A percentile compares a stretch with the other conserved stretches of the same genome.
Conservation (phyloP, 495 filamentous ascomycete species). For the Daldinia caldariorum region DNA sequence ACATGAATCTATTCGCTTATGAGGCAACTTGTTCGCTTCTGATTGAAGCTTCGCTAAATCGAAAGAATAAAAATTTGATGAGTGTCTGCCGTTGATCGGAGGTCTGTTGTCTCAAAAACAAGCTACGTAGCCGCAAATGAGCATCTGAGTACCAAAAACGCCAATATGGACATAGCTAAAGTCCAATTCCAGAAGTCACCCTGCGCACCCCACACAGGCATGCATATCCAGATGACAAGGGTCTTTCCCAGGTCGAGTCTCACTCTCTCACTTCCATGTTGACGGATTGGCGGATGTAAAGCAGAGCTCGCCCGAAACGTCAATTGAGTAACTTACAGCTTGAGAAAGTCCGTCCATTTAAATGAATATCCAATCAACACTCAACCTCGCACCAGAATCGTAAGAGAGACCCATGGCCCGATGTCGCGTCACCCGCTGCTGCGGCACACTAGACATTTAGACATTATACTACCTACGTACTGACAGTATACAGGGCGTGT, state of each 20-base stretch:
- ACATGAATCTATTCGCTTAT: conserved; percentile 33
- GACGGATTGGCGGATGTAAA: conserved; percentile 39
- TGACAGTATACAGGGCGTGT: neutral
- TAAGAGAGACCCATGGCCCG: conserved; percentile 35
- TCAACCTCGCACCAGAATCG: conserved; percentile 20
- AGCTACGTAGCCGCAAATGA: conserved; percentile 41
- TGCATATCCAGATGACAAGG: conserved; percentile 46
- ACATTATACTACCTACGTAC: conserved; percentile 2
- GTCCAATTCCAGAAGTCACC: conserved; percentile 39
- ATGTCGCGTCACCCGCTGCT: conserved; percentile 41
- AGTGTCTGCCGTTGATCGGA: conserved; percentile 39
- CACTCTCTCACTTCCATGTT: conserved; percentile 25
- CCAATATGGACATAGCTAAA: conserved; percentile 19
- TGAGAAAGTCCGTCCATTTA: conserved; percentile 33
- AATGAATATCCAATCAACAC: conserved; percentile 29
- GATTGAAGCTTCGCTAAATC: conserved; percentile 22
- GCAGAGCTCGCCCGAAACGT: conserved; percentile 33
- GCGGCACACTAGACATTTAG: conserved; percentile 30
- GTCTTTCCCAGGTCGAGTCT: conserved; percentile 26
- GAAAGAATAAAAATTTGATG: conserved; percentile 18
- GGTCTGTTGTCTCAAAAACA: conserved; percentile 13
- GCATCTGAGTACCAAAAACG: conserved; percentile 38
- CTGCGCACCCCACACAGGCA: conserved; percentile 46
- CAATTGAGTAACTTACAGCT: conserved; percentile 19
- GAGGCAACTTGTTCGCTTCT: conserved; percentile 25